Evolutionary conservation across 768 basidiomycete species (phyloP), one percentile per base, ranked within the genome.

Genomic region (Pulveroboletus sp.): DNA sequence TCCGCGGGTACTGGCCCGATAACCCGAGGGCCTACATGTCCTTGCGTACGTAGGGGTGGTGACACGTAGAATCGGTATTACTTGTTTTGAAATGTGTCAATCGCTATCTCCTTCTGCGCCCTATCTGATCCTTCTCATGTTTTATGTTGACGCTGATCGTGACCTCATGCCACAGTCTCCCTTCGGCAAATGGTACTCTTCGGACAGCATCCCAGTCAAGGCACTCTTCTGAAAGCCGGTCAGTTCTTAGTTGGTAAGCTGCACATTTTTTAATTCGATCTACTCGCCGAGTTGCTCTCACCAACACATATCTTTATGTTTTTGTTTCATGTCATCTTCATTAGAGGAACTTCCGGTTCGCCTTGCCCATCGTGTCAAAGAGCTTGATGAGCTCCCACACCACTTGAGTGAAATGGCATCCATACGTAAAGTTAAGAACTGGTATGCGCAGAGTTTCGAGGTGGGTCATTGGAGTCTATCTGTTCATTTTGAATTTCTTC

Each of bases 341-440:
- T 37, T 5, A 56, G 55, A 58, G 37, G 55, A 56, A 15, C 55
- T 56, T 15, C 55, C 55, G 0, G 55, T 56, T 6, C 55, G 55
- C 24, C 55, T 56, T 35, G 55, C 55, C 8, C 55, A 56, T 24
- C 55, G 55, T 6, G 55, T 56, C 42, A 56, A 56, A 12, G 55
- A 56, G 21, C 56, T 56, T n/a, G 45, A 58, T 15, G 56, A 56
- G 14, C 56, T 56, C 32, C 55, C 55, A 10, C 28, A 54, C 10
- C 58, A 56, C 38, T 10, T 56, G 32, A 56, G 55, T 8, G 55
- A 58, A 27, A 58, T 54, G 55, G 41, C 42, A 4, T 56, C 55
- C 8, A 56, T 56, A 58, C 50, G 50, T 37, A 56, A 56, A 54
- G 55, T 56, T 6, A 56, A 56, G 51, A 58, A 56, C 17, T 56